Conservation (phyloP, 495 filamentous ascomycete species). For the Durotheca rogersii region DNA sequence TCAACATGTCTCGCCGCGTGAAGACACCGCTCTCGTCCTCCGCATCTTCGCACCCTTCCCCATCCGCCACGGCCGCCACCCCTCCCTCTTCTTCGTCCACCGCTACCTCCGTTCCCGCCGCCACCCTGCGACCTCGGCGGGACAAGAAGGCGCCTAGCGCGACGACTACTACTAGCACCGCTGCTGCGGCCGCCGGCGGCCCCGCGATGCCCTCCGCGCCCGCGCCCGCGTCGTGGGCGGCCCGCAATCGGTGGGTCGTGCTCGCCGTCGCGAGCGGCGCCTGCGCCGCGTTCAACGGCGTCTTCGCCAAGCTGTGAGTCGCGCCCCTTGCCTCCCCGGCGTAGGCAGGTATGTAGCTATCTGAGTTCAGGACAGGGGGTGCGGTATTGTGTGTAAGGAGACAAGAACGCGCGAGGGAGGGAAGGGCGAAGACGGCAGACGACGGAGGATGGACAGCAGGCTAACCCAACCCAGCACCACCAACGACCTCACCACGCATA, state of each 20-base stretch:
- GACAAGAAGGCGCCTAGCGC: conserved; percentile 5
- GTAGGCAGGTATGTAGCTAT: no score
- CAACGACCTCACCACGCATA: conserved; percentile 73
- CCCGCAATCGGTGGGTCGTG: conserved; percentile 68
- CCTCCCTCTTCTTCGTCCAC: conserved; percentile 5
- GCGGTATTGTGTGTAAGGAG: no score
- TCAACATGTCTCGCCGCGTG: neutral
- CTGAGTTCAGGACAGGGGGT: no score
- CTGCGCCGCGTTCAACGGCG: conserved; percentile 90
- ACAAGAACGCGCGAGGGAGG: no score
- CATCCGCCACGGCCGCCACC: conserved; percentile 3
- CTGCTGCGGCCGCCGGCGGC: neutral
- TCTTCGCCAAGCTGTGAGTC: conserved; percentile 90
- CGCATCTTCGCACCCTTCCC: no score
- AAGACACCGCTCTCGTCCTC: no score
- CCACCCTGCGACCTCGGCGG: neutral
- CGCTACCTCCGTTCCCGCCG: conserved; percentile 12
- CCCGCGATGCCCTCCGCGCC: conserved; percentile 33
- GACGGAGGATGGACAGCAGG: neutral
- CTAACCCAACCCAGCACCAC: no score
- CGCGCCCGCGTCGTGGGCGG: no score
- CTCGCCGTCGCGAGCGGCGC: conserved; percentile 81
- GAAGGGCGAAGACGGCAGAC: neutral
- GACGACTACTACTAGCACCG: no score
- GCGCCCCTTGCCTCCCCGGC: no score